These are phyloP conservation scores for Psidium friedrichsthalianum DNA, from an alignment of 345 rosid species.

Conservation along the genomic window DNA sequence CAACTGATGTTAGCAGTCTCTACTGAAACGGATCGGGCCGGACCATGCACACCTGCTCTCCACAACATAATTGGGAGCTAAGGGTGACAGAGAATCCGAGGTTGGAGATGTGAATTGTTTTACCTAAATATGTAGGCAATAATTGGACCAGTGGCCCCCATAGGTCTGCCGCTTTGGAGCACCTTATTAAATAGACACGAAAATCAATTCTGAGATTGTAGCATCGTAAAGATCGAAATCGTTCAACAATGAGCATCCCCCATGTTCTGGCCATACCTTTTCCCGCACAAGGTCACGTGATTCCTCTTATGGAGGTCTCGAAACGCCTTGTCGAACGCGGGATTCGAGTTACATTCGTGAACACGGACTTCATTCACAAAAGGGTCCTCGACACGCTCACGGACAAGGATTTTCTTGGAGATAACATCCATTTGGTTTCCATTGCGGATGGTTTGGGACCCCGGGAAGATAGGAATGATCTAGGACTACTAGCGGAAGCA, in stretches of 20 bases:
- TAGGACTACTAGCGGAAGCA: neutral
- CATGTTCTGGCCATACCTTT: constrained; percentile 3
- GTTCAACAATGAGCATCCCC: neutral
- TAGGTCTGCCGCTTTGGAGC: neutral
- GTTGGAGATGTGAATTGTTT: no score
- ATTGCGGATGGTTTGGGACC: constrained; percentile 2
- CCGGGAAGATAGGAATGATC: neutral
- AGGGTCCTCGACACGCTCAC: neutral
- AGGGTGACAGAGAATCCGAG: neutral
- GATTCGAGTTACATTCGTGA: neutral
- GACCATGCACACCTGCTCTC: no score
- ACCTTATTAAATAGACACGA: no score
- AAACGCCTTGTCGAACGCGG: neutral
- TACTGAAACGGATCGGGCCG: no score
- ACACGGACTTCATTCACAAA: constrained; percentile 4
- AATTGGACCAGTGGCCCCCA: no score
- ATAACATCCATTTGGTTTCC: neutral
- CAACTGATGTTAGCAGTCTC: no score
- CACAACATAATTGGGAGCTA: neutral
- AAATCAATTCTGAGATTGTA: neutral
- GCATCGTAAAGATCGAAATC: neutral
- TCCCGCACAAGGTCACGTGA: constrained; percentile 5
- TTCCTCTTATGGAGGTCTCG: constrained; percentile 6
- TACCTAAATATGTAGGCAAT: no score
- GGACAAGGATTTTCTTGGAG: neutral